A percentile compares a stretch with the other conserved stretches of the same genome.
phyloP scores from a whole-genome alignment of 768 basidiomycete genomes.

The Tephrocybe sp. region DNA sequence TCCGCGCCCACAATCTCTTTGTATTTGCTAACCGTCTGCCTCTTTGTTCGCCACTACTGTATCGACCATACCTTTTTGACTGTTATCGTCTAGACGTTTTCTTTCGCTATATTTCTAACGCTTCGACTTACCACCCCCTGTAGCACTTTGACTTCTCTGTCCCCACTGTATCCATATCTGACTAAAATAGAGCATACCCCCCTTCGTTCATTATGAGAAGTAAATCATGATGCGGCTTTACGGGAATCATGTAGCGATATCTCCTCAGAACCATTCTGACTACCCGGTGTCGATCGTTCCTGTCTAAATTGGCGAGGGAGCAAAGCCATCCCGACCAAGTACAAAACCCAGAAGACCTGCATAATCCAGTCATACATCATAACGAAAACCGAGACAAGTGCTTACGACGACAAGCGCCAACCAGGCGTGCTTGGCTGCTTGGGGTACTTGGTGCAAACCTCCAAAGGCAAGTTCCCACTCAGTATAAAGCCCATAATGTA shows the following conservation, averaged over 20 bases:
- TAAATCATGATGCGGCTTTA: background rate
- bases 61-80: constrained; percentile 13
- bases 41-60: constrained; percentile 12
- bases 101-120: constrained; percentile 18
- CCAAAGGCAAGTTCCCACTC: constrained; percentile 36
- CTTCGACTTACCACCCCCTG: constrained; percentile 5
- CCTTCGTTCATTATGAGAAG: constrained; percentile 16
- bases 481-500: constrained; percentile 47
- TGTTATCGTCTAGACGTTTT: constrained; percentile 15
- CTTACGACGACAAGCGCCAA: constrained; percentile 41
- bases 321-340: constrained; percentile 37
- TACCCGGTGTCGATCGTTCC: constrained; percentile 28
- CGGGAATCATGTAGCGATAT: constrained; percentile 5
- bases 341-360: constrained; percentile 48
- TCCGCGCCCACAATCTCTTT: constrained; percentile 2
- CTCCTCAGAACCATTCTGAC: constrained; percentile 16
- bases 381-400: background rate
- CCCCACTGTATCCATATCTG: constrained; percentile 22
- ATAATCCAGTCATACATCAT: background rate
- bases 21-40: constrained; percentile 5
- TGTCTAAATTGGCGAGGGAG: constrained; percentile 45
- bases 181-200: constrained; percentile 9
- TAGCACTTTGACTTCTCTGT: constrained; percentile 3
- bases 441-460: constrained; percentile 33
- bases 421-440: constrained; percentile 44